phyloP scores from a whole-genome alignment of 139 green algal species.

The Microglena sp. region DNA sequence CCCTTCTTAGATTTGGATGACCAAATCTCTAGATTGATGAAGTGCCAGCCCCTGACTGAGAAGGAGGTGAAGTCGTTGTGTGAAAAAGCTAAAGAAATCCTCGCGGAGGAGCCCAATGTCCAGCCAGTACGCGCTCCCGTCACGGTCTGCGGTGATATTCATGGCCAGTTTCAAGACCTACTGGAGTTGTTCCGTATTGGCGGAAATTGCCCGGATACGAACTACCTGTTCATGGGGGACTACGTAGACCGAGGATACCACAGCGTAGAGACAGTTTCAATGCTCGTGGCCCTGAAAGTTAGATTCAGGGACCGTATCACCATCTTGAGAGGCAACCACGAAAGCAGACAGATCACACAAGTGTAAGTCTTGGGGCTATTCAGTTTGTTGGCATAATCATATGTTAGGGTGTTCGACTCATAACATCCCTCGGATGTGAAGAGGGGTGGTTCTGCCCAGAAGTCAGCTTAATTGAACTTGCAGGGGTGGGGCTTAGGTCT shows the following conservation, averaged over 20 bases:
- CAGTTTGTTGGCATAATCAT: too few relatives aligned
- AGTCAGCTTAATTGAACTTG: too few relatives aligned
- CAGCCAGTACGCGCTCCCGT: slow-evolving; percentile 89
- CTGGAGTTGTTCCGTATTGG: slow-evolving; percentile 92
- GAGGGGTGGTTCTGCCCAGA: too few relatives aligned
- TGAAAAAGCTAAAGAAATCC: slow-evolving; percentile 86
- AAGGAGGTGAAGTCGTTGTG: slow-evolving; percentile 84
- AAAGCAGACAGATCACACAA: slow-evolving; percentile 97
- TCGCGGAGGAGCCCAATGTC: slow-evolving; percentile 89
- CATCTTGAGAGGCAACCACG: slow-evolving; percentile 97
- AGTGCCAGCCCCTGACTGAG: too few relatives aligned
- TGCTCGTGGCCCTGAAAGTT: slow-evolving; percentile 88
- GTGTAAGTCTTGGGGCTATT: slow-evolving; percentile 60
- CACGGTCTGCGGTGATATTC: slow-evolving; percentile 96
- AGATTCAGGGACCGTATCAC: slow-evolving; percentile 92
- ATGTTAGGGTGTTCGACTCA: too few relatives aligned
- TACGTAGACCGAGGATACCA: slow-evolving; percentile 87
- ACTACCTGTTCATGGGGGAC: slow-evolving; percentile 99
- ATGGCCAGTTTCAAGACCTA: slow-evolving; percentile 96
- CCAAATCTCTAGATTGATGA: too few relatives aligned
- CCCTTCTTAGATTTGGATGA: too few relatives aligned
- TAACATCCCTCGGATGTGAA: too few relatives aligned
- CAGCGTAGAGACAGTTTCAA: slow-evolving; percentile 87
- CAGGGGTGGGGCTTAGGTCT: not conserved
- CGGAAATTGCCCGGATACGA: slow-evolving; percentile 91